Evolutionary conservation across 2,329 filamentous ascomycete genomes (phyloP).

Genomic region (Aspergillus phoenicis): DNA sequence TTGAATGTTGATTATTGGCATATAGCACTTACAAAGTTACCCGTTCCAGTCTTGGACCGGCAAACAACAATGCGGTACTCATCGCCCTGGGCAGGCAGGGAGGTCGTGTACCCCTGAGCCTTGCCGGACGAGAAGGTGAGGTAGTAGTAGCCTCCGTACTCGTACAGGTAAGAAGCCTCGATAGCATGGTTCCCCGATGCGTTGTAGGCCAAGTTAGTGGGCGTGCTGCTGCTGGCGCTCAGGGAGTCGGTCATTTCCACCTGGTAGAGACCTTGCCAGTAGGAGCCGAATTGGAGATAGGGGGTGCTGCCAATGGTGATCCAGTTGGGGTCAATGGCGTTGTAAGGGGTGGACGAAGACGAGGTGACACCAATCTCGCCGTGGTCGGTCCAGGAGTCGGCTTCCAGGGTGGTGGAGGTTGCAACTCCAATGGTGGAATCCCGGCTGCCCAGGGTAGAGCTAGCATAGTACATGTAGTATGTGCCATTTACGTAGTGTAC

Average conservation of each 20-base stretch:
- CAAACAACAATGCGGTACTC: conserved; percentile 70
- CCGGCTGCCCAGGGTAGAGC: conserved; percentile 63
- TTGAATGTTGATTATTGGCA: neutral
- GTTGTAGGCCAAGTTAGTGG: conserved; percentile 58
- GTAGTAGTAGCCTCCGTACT: conserved; percentile 62
- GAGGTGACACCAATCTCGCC: conserved; percentile 41
- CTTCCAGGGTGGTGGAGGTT: conserved; percentile 48
- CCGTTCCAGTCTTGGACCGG: conserved; percentile 54
- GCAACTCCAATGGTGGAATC: conserved; percentile 64
- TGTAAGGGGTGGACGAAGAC: conserved; percentile 50
- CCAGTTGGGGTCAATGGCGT: conserved; percentile 64
- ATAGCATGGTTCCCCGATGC: conserved; percentile 55
- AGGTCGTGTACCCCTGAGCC: conserved; percentile 58
- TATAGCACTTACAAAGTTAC: conserved; percentile 52
- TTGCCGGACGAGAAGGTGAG: conserved; percentile 65
- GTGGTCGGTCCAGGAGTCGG: conserved; percentile 41
- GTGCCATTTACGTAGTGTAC: conserved; percentile 57
- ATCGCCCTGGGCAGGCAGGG: conserved; percentile 54
- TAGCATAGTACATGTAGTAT: conserved; percentile 68
- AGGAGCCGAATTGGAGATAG: conserved; percentile 67
- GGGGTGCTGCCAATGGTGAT: conserved; percentile 47
- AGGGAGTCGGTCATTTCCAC: conserved; percentile 49
- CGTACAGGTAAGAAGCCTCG: conserved; percentile 61
- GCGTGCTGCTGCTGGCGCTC: conserved; percentile 32
- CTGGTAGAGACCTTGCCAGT: conserved; percentile 68